Evolutionary conservation across 73 alveolate genomes (phyloP).

Genomic region (Uronychia binucleata): DNA sequence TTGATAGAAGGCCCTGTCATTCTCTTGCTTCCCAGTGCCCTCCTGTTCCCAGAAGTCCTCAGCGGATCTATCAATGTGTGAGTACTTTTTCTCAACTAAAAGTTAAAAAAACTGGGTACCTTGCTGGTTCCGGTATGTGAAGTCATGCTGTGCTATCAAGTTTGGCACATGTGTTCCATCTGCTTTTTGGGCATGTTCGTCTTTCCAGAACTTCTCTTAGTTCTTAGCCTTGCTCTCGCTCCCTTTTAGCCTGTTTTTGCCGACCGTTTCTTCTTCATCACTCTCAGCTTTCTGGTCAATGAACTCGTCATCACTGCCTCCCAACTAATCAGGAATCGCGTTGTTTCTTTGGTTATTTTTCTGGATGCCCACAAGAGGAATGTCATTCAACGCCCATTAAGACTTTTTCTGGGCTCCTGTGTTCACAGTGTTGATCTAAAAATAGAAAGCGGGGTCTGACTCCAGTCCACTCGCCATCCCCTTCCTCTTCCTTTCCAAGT

Average conservation of each 20-base stretch:
- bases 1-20: neutral
- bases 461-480: neutral
- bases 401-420: too few relatives aligned
- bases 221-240: too few relatives aligned
- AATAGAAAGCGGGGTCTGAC: neutral
- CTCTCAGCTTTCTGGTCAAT: neutral
- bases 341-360: too few relatives aligned
- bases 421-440: neutral
- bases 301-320: neutral
- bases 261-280: neutral
- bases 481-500: neutral
- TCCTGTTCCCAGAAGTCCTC: neutral
- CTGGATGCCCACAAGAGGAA: neutral
- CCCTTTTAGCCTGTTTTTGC: neutral
- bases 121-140: too few relatives aligned
- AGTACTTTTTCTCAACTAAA: too few relatives aligned
- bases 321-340: neutral
- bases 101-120: too few relatives aligned
- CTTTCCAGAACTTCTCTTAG: neutral
- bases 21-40: neutral
- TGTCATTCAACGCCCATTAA: neutral
- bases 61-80: neutral
- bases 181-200: neutral
- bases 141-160: too few relatives aligned
- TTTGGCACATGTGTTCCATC: neutral